phyloP scores from a whole-genome alignment of 768 basidiomycete species.

The Phylloporus sp. region DNA sequence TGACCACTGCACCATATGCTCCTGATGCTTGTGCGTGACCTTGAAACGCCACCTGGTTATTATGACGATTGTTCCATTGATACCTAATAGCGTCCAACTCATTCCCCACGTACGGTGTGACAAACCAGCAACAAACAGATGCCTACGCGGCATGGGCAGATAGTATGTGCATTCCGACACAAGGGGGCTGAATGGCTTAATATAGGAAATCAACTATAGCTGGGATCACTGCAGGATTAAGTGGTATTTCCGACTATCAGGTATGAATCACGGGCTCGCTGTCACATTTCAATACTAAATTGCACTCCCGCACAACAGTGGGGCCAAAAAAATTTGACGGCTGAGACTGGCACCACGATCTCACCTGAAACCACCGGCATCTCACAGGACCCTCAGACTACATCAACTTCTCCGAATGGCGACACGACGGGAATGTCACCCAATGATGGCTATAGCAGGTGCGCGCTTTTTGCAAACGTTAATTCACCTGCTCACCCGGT shows the following conservation, averaged over 20 bases:
- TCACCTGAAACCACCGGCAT: slow-evolving; percentile 27
- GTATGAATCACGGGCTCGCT: slow-evolving; percentile 13
- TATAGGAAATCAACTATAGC: slow-evolving; percentile 26
- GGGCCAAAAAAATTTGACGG: slow-evolving; percentile 50
- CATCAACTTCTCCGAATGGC: slow-evolving; percentile 26
- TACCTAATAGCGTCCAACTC: slow-evolving; percentile 14
- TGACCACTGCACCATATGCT: slow-evolving; percentile 40
- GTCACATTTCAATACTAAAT: slow-evolving; percentile 7
- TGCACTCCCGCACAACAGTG: slow-evolving; percentile 38
- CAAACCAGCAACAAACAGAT: slow-evolving; percentile 47
- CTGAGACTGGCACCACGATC: slow-evolving; percentile 44
- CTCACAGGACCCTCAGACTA: slow-evolving; percentile 30
- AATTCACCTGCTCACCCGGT: slow-evolving; percentile 2
- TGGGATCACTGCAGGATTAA: slow-evolving; percentile 37
- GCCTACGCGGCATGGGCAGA: slow-evolving; percentile 54
- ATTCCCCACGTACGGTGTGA: slow-evolving; percentile 45
- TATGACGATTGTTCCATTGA: slow-evolving; percentile 2
- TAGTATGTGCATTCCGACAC: slow-evolving; percentile 31
- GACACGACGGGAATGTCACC: slow-evolving; percentile 51
- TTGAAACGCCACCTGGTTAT: background rate
- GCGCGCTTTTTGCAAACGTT: slow-evolving; percentile 8
- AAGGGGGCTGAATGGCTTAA: slow-evolving; percentile 2
- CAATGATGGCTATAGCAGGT: slow-evolving; percentile 59
- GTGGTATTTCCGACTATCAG: slow-evolving; percentile 29
- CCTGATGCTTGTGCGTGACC: slow-evolving; percentile 27